A percentile compares a stretch with the other conserved stretches of the same genome.
Evolutionary conservation across 306 rosid genomes (phyloP).

Genomic region (Quercus glauca): DNA sequence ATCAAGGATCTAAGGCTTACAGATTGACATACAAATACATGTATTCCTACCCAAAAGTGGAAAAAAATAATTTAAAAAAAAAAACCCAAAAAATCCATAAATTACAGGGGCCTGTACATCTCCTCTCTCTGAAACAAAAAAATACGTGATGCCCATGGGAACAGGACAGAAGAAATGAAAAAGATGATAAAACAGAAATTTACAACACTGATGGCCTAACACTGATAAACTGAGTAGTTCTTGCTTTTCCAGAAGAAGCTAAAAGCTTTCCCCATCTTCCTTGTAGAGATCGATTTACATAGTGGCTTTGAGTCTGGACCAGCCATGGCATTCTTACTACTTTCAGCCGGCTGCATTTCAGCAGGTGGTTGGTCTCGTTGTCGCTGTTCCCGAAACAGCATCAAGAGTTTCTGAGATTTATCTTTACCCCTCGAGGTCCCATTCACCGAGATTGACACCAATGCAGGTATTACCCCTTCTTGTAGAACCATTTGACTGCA

Average conservation of each 20-base stretch:
- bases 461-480: slow-evolving; percentile 95
- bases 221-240: slow-evolving; percentile 84
- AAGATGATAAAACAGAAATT: slow-evolving; percentile 48
- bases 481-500: slow-evolving; percentile 86
- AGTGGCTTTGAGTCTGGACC: slow-evolving; percentile 61
- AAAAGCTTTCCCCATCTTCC: slow-evolving; percentile 64
- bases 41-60: slow-evolving; percentile 29
- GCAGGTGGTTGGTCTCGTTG: slow-evolving; percentile 60
- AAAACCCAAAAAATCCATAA: slow-evolving; percentile 48
- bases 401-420: slow-evolving; percentile 82
- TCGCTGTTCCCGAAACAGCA: slow-evolving; percentile 88
- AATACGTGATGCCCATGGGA: slow-evolving; percentile 34
- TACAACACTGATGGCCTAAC: slow-evolving; percentile 62
- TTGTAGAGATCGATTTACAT: slow-evolving; percentile 73
- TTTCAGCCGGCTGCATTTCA: slow-evolving; percentile 41
- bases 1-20: slow-evolving; percentile 11
- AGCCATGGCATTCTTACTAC: slow-evolving; percentile 35
- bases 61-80: slow-evolving; percentile 19
- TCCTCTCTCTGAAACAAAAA: slow-evolving; percentile 42
- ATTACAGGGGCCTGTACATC: slow-evolving; percentile 83
- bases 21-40: slow-evolving; percentile 39
- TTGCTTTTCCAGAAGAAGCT: slow-evolving; percentile 81
- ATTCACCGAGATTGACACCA: slow-evolving; percentile 89
- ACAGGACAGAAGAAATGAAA: slow-evolving; percentile 26
- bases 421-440: slow-evolving; percentile 84